phyloP scores from a whole-genome alignment of 257 asterid genomes.

The Misopates orontium region DNA sequence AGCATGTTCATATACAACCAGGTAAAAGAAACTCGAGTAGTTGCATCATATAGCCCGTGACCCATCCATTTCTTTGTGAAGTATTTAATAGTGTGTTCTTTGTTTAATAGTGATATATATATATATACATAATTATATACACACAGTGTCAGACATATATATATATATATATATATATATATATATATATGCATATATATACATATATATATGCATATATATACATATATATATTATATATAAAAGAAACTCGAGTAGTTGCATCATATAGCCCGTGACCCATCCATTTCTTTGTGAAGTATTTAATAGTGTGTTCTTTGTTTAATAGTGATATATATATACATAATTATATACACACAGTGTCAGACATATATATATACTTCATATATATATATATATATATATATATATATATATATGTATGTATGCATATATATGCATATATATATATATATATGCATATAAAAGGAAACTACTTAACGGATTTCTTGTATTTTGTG shows the following conservation, averaged over 20 bases:
- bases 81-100: not conserved
- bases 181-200: no score
- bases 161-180: no score
- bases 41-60: not conserved
- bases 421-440: no score
- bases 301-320: not conserved
- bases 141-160: no score
- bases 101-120: constrained; percentile 13
- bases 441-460: no score
- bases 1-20: constrained; percentile 98
- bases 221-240: no score
- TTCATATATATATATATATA: no score
- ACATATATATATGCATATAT: no score
- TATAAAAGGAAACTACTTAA: constrained; percentile 2
- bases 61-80: not conserved
- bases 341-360: no score
- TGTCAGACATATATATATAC: no score
- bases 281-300: not conserved
- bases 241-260: not conserved
- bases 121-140: no score
- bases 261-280: not conserved
- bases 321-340: constrained; percentile 13
- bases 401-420: no score
- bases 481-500: constrained; percentile 20
- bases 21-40: constrained; percentile 42